Conservation (phyloP, 306 rosid species). For the peach (Prunus persica) region Prunus_persica_NCBIv2 NC_034011.1:45501-46000, state of each 20-base stretch:
- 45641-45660: neutral
- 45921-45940: neutral
- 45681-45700: neutral
- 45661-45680: neutral
- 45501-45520: constrained; percentile 3
- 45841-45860: constrained; percentile 3
- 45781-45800: too few species aligned
- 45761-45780: neutral
- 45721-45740: neutral
- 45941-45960: neutral
- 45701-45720: neutral
- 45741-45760: neutral
- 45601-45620: neutral
- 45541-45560: neutral
- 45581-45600: neutral
- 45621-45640: neutral
- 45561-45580: neutral
- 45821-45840: neutral
- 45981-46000: too few species aligned
- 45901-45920: too few species aligned
- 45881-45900: neutral
- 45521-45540: neutral
- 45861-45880: neutral
- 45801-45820: neutral
- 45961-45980: neutral